Evolutionary conservation across 805 yeast species (phyloP), one percentile per base, ranked within the genome.

Genomic region (Wickerhamiella siamensis): DNA sequence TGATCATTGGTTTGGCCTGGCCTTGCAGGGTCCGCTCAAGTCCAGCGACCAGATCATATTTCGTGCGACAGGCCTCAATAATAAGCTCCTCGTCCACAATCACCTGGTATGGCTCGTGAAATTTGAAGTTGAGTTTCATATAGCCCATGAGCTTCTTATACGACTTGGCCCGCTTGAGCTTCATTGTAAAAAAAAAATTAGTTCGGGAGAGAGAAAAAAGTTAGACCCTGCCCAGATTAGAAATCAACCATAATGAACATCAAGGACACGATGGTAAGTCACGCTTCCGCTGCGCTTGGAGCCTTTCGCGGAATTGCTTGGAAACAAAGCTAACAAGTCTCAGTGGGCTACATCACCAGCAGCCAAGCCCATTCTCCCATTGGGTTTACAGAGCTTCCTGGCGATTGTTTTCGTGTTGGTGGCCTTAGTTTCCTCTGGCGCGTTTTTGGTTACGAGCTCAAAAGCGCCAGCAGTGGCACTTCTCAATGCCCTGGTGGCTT

Each of bases 121-220:
- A 91, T 53, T 82, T 82, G 71, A 88, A 91, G 5, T 94, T 72
- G 58, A 84, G 82, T 50, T 74, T 71, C 53, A 84, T 80, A 42
- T 83, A 79, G 50, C 79, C 74, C 82, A 91, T 80, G 60, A 83
- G 95, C 67, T 88, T 88, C 60, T 88, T 77, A 62, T 91, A 91
- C 1, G 91, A 70, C 61, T 88, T 88, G 41, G 96, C 94, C 63
- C 98, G 72, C 62, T 87, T 88, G 64, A 88, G 95, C 70, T 94
- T 84, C 98, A 88, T 88, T 27, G 45, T 60, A 39, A 31, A 19
- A 12, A 32, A 14, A n/a, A n/a, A n/a, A n/a, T n/a, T n/a, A n/a
- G n/a, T n/a, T n/a, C n/a, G n/a, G n/a, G 17, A 9, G 16, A 16
- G 18, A 14, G 16, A 31, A 31, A 31, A 31, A 16, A 6, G 6